Conservation (phyloP, 805 yeast genomes). For the Hyphopichia homilentoma region DNA sequence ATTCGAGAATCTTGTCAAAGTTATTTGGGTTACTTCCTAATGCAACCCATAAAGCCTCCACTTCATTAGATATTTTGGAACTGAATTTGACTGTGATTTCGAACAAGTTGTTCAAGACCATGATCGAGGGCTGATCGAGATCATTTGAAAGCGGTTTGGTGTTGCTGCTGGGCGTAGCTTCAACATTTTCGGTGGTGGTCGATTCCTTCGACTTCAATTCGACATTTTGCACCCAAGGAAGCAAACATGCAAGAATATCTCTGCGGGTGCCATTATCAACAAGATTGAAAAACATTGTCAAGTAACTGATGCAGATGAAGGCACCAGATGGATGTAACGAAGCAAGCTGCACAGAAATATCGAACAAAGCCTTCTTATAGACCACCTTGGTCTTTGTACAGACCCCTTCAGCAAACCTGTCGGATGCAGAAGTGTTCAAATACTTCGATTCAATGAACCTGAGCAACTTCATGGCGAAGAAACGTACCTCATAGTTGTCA, state of each 20-base stretch:
- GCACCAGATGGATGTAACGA: conserved; percentile 53
- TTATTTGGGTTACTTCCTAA: conserved; percentile 74
- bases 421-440: conserved; percentile 43
- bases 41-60: conserved; percentile 94
- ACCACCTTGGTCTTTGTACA: conserved; percentile 76
- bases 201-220: conserved; percentile 40
- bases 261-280: conserved; percentile 60
- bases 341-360: conserved; percentile 73
- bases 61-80: conserved; percentile 73
- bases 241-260: conserved; percentile 72
- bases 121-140: conserved; percentile 36
- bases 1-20: conserved; percentile 68
- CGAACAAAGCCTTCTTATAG: conserved; percentile 81
- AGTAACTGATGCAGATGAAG: conserved; percentile 61
- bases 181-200: neutral
- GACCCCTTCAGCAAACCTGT: conserved; percentile 63
- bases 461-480: conserved; percentile 68
- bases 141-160: conserved; percentile 6
- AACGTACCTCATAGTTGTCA: conserved; percentile 62
- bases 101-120: conserved; percentile 77
- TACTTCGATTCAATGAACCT: conserved; percentile 54
- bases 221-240: conserved; percentile 92
- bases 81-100: conserved; percentile 82
- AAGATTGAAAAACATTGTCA: conserved; percentile 61
- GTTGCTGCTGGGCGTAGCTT: neutral